phyloP scores from a whole-genome alignment of 75 land plant genomes.

The Picea sitchensis region DNA sequence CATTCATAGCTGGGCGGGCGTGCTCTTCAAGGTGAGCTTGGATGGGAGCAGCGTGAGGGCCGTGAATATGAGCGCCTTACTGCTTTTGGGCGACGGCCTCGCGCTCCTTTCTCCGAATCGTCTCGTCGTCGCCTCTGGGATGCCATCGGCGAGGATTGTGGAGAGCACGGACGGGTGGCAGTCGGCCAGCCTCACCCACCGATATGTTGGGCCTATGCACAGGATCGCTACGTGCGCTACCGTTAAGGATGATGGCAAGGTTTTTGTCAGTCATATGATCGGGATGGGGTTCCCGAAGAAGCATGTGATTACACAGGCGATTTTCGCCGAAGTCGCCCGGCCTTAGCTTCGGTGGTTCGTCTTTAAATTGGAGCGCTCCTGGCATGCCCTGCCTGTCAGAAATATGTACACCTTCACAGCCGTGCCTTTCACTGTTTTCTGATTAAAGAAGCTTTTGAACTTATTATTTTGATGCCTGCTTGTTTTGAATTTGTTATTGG shows the following conservation, averaged over 20 bases:
- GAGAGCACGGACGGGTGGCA: slow-evolving; percentile 68
- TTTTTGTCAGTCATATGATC: slow-evolving; percentile 50
- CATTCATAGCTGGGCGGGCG: slow-evolving; percentile 39
- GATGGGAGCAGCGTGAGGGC: slow-evolving; percentile 16
- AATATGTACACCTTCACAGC: too few relatives aligned
- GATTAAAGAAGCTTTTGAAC: too few relatives aligned
- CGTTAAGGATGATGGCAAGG: slow-evolving; percentile 54
- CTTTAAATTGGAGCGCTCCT: too few relatives aligned
- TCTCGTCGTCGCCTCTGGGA: slow-evolving; percentile 57
- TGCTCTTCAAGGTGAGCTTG: slow-evolving; percentile 39
- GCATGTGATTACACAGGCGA: slow-evolving; percentile 51
- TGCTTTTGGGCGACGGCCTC: slow-evolving; percentile 59
- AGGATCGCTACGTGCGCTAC: slow-evolving; percentile 44
- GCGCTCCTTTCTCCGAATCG: slow-evolving; percentile 47
- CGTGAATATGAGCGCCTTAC: slow-evolving; percentile 26
- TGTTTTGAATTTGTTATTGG: too few relatives aligned
- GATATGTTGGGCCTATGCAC: slow-evolving; percentile 44
- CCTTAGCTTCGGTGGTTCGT: not conserved
- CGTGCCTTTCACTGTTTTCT: too few relatives aligned
- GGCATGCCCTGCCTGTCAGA: too few relatives aligned
- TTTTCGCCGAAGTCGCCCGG: slow-evolving; percentile 20
- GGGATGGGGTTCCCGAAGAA: slow-evolving; percentile 41
- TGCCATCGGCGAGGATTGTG: slow-evolving; percentile 47
- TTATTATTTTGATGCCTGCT: too few relatives aligned
- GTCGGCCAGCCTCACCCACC: slow-evolving; percentile 34